These are phyloP conservation scores for Talaromyces sp. DNA, from an alignment of 2,329 filamentous ascomycete species.

Conservation along the genomic window DNA sequence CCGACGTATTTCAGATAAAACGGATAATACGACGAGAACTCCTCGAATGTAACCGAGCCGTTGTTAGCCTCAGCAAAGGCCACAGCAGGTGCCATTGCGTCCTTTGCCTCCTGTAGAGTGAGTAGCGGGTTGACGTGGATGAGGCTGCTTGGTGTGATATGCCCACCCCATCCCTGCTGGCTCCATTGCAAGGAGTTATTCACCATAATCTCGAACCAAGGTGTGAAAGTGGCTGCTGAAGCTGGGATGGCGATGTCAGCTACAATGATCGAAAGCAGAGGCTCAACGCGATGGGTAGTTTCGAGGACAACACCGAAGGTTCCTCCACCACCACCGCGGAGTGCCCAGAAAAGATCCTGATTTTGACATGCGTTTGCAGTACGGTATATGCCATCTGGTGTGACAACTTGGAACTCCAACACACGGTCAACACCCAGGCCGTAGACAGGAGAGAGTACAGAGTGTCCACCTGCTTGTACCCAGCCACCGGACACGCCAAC, in stretches of 20 bases:
- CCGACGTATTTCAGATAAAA: slow-evolving; percentile 4
- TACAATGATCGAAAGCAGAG: background rate
- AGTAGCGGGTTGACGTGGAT: slow-evolving; percentile 4
- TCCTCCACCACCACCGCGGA: slow-evolving; percentile 55
- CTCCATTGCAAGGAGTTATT: slow-evolving; percentile 1
- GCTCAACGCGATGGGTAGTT: slow-evolving; percentile 2
- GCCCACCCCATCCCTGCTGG: slow-evolving; percentile 1
- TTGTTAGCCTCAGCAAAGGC: slow-evolving; percentile 4
- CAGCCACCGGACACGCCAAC: slow-evolving; percentile 61
- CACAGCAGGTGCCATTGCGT: slow-evolving; percentile 1
- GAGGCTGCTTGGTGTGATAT: background rate
- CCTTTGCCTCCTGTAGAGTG: background rate
- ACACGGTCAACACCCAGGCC: slow-evolving; percentile 59
- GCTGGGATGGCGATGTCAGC: background rate
- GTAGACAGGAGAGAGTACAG: slow-evolving; percentile 19
- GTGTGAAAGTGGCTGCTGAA: background rate
- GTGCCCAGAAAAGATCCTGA: slow-evolving; percentile 48
- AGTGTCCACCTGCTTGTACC: slow-evolving; percentile 59
- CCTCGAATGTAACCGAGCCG: background rate
- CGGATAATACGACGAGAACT: slow-evolving; percentile 1
- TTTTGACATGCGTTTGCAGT: slow-evolving; percentile 20
- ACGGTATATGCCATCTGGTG: slow-evolving; percentile 29
- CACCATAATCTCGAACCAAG: slow-evolving; percentile 4
- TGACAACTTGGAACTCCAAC: slow-evolving; percentile 56
- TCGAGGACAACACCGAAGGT: slow-evolving; percentile 41